A percentile compares a stretch with the other conserved stretches of the same genome.
phyloP scores from a whole-genome alignment of 148 eudicot genomes.

The Chenopodium album region DNA sequence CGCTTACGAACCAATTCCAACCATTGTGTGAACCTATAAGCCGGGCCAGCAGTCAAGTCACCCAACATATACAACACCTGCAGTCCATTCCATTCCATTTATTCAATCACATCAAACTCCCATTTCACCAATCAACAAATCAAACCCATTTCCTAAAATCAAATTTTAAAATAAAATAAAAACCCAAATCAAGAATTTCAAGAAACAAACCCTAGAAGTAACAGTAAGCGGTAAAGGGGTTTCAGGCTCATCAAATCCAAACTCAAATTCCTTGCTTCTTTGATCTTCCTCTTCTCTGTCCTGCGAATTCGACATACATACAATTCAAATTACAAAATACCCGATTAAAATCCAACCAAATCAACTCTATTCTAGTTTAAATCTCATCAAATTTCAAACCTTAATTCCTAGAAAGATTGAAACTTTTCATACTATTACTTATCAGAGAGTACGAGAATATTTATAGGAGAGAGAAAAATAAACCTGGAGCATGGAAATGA shows the following conservation, averaged over 20 bases:
- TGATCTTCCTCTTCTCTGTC: slow-evolving; percentile 55
- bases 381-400: slow-evolving; percentile 16
- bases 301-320: slow-evolving; percentile 46
- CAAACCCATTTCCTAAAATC: background rate
- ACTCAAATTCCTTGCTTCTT: slow-evolving; percentile 45
- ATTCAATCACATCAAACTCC: background rate
- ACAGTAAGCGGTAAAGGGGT: slow-evolving; percentile 83
- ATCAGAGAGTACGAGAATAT: background rate
- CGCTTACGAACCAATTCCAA: slow-evolving; percentile 91
- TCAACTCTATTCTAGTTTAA: background rate
- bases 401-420: slow-evolving; percentile 17
- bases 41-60: slow-evolving; percentile 83
- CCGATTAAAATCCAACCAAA: slow-evolving; percentile 12
- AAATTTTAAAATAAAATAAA: background rate
- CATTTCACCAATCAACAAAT: background rate
- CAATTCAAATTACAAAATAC: slow-evolving; percentile 4
- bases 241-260: slow-evolving; percentile 64
- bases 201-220: slow-evolving; percentile 72
- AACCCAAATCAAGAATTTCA: background rate
- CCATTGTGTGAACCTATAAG: slow-evolving; percentile 85
- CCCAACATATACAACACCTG: slow-evolving; percentile 97
- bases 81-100: slow-evolving; percentile 19
- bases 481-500: slow-evolving; percentile 43
- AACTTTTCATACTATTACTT: background rate
- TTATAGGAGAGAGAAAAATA: slow-evolving; percentile 20